Percentiles rank a stretch among this genome's conserved stretches.
Evolutionary conservation across 805 yeast genomes (phyloP).

Genomic region (Sugiyamaella marilandica): DNA sequence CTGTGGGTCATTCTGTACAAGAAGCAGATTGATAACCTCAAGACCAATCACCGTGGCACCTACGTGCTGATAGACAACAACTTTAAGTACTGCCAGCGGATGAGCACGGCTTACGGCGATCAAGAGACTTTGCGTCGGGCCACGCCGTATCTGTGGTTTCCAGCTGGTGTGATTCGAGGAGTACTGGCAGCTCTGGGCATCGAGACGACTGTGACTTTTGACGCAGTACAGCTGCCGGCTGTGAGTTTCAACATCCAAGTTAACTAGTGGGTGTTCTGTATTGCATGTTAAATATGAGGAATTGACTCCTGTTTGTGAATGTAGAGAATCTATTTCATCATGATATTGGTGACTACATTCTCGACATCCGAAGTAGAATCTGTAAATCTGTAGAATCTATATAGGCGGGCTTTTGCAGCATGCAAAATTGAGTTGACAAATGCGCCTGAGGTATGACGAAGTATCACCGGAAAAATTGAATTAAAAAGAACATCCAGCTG

Average conservation of each 20-base stretch:
- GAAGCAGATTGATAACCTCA: slow-evolving; percentile 85
- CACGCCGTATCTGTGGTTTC: slow-evolving; percentile 56
- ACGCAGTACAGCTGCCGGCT: slow-evolving; percentile 54
- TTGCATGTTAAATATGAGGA: no score
- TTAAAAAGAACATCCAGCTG: no score
- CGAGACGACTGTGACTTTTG: slow-evolving; percentile 60
- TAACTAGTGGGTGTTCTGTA: neutral
- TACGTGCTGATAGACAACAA: slow-evolving; percentile 70
- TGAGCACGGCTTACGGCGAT: slow-evolving; percentile 36
- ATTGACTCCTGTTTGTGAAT: no score
- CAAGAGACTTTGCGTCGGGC: slow-evolving; percentile 33
- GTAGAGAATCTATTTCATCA: no score
- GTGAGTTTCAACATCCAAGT: slow-evolving; percentile 67
- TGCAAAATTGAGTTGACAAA: no score
- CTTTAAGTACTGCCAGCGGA: slow-evolving; percentile 50
- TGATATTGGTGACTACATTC: no score
- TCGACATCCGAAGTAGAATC: no score
- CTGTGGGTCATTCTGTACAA: slow-evolving; percentile 78
- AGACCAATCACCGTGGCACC: slow-evolving; percentile 87
- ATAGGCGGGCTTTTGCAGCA: no score
- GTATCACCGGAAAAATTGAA: no score
- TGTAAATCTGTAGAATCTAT: no score
- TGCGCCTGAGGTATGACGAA: no score
- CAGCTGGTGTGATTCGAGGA: slow-evolving; percentile 74
- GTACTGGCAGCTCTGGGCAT: slow-evolving; percentile 65